Evolutionary conservation across 352 stramenopile genomes (phyloP), one percentile per base, ranked within the genome.

Genomic region (Pythium dissotocum): DNA sequence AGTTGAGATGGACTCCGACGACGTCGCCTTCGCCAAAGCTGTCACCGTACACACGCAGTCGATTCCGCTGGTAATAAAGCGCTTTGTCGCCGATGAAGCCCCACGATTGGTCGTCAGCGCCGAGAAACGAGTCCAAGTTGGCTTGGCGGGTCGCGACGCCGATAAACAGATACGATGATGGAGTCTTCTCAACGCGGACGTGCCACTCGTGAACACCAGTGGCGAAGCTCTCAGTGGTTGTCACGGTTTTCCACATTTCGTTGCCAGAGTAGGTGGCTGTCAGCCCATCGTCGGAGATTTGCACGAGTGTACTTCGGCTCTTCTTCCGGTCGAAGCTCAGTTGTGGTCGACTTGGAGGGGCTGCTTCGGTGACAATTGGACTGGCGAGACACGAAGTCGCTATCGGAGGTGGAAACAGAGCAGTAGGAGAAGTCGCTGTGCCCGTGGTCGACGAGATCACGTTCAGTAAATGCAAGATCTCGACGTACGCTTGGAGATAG

Each of bases 1-100:
- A 95, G 69, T 97, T 83, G 12, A 98, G 70, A 1, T 75, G 80
- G 8, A 96, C 83, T 1, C 85, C 85, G 30, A 98, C 89, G 42
- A 84, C 74, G 56, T 98, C 94, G 1, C 90, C 91, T 75, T 97
- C 85, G 0, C 73, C 72, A 71, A 97, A 98, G 1, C 51, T 69
- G 14, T 94, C 88, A 7, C 94, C 93, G 57, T 97, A 98, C 28
- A 90, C 73, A 7, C 88, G 92, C 8, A 97, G 58, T 9, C 98
- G 98, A 63, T 96, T 97, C 26, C 97, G 83, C 65, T 99, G 97
- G 70, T 99, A 98, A 75, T 99, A 99, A 14, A 99, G 77, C n/a
- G 97, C 97, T 71, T 98, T 97, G 58, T 99, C 98, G 0, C 97
- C 98, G 60, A 99, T 99, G 60, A 98, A 98, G 9, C 98, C 98